Evolutionary conservation across 2,329 filamentous ascomycete species (phyloP), one percentile per base, ranked within the genome.

Genomic region (Alternaria sp.): DNA sequence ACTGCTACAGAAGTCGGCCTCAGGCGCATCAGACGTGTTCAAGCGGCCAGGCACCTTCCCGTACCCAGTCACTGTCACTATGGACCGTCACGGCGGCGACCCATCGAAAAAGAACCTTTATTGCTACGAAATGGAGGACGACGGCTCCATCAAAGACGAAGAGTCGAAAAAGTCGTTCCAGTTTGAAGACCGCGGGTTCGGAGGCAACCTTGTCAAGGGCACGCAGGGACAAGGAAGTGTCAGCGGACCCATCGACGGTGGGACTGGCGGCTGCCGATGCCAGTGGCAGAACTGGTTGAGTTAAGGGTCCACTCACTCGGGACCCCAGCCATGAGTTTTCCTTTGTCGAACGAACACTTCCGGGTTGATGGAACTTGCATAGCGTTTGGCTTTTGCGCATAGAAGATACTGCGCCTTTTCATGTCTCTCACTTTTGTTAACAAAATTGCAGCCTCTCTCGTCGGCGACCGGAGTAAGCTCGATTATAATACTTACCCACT

Each of bases 81-180:
- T 89, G 3, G 88, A 90, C 70, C 82, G 88, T 3, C 87, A 90
- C 68, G 87, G 88, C 11, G 88, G 88, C 1, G 76, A 82, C 10
- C 76, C 82, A 1, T 78, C 78, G 25, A 78, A 84, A 65, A 90
- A 89, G 75, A 84, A 86, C 64, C 80, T 88, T 0, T 90, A 88
- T 71, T 90, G 88, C 79, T 89, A 89, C 70, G 82, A 81, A 2
- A 75, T 90, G 64, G 83, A 88, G 66, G 78, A 79, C 21, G 75
- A 82, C 14, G 81, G 82, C 6, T 80, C 81, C 15, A 82, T 88
- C 62, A 65, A 72, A 26, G 60, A 78, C 51, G 65, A 75, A 9
- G 58, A 61, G 2, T 64, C 84, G 46, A 72, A 80, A 5, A 83
- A 81, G 66, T 81, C 79, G 61, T 79, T 88, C 62, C 78, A 86